Evolutionary conservation across 257 asterid genomes (phyloP).

Genomic region (Ocimum tenuiflorum): DNA sequence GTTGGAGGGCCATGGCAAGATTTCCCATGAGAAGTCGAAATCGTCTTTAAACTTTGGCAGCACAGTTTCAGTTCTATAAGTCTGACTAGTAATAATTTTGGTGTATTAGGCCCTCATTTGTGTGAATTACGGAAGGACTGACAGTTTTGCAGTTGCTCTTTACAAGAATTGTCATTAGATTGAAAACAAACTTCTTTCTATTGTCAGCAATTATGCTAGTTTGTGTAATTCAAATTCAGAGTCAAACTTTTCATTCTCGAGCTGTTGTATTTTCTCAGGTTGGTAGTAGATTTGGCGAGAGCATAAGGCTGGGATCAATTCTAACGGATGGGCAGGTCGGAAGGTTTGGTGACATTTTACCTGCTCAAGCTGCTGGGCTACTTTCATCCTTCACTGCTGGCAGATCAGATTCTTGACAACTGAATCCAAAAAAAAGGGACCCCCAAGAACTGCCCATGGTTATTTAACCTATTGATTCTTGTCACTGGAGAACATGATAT

Average conservation of each 20-base stretch:
- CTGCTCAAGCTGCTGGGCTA: conserved; percentile 97
- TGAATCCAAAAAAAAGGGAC: neutral
- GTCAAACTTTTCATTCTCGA: neutral
- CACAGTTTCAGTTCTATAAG: neutral
- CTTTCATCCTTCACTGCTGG: conserved; percentile 80
- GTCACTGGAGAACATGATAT: neutral
- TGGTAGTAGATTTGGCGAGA: conserved; percentile 98
- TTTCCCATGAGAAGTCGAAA: conserved; percentile 8
- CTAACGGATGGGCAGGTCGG: conserved; percentile 95
- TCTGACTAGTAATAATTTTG: neutral
- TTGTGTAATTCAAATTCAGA: neutral
- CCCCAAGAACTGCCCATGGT: neutral
- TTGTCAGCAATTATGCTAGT: neutral
- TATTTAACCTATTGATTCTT: neutral
- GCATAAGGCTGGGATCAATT: conserved; percentile 91
- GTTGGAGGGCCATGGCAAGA: conserved; percentile 3
- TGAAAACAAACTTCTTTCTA: neutral
- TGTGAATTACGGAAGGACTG: neutral
- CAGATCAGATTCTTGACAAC: conserved; percentile 58
- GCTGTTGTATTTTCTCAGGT: conserved; percentile 41
- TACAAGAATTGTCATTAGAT: too few species aligned
- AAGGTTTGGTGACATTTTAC: conserved; percentile 93
- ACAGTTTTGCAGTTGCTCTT: neutral
- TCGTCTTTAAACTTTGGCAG: neutral
- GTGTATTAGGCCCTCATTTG: neutral